Evolutionary conservation across 2,329 filamentous ascomycete species (phyloP), one percentile per base, ranked within the genome.

Genomic region (Periconia macrospinosa): DNA sequence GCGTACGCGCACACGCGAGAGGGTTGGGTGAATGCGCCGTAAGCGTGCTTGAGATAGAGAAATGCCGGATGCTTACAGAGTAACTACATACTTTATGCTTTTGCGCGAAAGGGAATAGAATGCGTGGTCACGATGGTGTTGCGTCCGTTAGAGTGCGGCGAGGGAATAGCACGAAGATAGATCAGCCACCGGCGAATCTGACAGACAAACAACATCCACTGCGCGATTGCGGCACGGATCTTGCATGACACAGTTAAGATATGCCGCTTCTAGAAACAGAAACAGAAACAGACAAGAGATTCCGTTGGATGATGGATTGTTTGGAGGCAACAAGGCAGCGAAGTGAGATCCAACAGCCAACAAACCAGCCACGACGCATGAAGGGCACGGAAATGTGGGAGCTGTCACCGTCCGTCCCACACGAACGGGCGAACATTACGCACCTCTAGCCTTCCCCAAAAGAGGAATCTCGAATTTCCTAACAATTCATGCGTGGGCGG

Each of bases 401-500:
- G 2, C 33, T 46, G 43, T 51, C 35, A 49, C n/a, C n/a, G n/a
- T 41, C 20, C 49, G 49, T 27, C 23, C 8, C 19, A 27, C 27
- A 50, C 53, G 14, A 37, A 23, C 46, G 42, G 11, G 30, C 52
- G 27, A 23, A 27, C 19, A 30, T 18, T 44, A 30, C 27, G 40
- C 27, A 49, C 41, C 14, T 45, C 23, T 15, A 19, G 5, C 11
- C 11, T 13, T 3, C 11, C 33, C 33, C 33, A 37, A 3, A 10
- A 13, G 30, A 42, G 48, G 41, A 41, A 18, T 17, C 20, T 2
- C 27, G 15, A 13, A 46, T 47, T 49, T 46, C 46, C 47, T 49
- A 59, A 27, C 59, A 62, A 45, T 60, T 53, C 33, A 61, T 68
- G 67, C 66, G 65, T 67, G 61, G 62, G 55, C 51, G 35, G 47